phyloP scores from a whole-genome alignment of 495 filamentous ascomycete species.

The Podospora anserina region DNA sequence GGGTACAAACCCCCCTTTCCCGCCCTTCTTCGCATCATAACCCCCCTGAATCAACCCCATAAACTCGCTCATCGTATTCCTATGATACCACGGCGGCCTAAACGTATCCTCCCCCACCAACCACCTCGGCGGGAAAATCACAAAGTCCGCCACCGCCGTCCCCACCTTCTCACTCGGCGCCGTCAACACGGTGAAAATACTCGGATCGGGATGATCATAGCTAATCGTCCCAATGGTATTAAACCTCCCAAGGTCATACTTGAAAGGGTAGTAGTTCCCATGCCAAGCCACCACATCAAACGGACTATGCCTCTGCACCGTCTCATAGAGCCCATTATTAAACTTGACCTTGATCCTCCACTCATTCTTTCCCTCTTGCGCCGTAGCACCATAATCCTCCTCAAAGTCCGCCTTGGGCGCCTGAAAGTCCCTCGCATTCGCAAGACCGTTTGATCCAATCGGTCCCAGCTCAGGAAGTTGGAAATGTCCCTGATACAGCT shows the following conservation, averaged over 20 bases:
- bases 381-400: conserved; percentile 49
- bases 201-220: conserved; percentile 79
- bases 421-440: conserved; percentile 87
- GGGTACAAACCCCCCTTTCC: conserved; percentile 54
- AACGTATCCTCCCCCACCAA: conserved; percentile 74
- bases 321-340: conserved; percentile 71
- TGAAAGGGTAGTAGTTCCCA: conserved; percentile 76
- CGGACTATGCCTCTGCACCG: conserved; percentile 68
- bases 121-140: conserved; percentile 82
- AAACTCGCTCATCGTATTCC: conserved; percentile 83
- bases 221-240: conserved; percentile 70
- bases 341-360: conserved; percentile 75
- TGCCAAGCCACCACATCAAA: conserved; percentile 88
- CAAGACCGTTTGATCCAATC: conserved; percentile 82
- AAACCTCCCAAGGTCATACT: conserved; percentile 82
- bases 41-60: conserved; percentile 73
- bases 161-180: conserved; percentile 60
- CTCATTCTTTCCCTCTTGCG: conserved; percentile 36
- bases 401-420: conserved; percentile 74
- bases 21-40: conserved; percentile 51
- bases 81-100: conserved; percentile 79
- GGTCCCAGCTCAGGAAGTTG: conserved; percentile 82
- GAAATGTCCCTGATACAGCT: conserved; percentile 84
- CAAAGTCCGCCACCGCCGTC: conserved; percentile 77
- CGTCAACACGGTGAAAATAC: conserved; percentile 78